Percentiles rank a stretch among this genome's conserved stretches.
Conservation (phyloP, 495 filamentous ascomycete species). For the Penicillium diatomitis region DNA sequence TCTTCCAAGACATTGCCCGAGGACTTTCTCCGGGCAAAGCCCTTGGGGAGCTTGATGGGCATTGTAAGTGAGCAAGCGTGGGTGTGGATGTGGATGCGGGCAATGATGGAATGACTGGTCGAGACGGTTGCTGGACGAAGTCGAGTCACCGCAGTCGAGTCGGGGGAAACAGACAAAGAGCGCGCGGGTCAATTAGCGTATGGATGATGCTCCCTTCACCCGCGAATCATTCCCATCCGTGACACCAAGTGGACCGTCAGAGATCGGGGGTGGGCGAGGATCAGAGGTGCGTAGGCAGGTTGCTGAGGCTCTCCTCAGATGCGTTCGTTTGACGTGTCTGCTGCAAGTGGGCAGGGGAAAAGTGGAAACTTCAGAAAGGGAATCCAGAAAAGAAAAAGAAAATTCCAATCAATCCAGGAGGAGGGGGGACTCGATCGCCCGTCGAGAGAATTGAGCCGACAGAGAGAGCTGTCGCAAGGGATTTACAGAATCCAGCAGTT, state of each 20-base stretch:
- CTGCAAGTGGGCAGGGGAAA: conserved; percentile 8
- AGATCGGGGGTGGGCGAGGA: too few species aligned
- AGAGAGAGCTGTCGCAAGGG: conserved; percentile 10
- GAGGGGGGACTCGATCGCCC: neutral
- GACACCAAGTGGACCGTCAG: too few species aligned
- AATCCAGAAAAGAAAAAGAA: neutral
- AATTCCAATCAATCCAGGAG: conserved; percentile 11
- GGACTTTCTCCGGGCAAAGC: conserved; percentile 59
- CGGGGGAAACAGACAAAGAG: too few species aligned
- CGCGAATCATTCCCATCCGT: conserved; percentile 4
- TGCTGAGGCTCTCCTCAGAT: neutral
- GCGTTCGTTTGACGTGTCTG: conserved; percentile 16
- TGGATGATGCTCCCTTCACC: conserved; percentile 3
- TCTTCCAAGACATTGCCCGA: conserved; percentile 56
- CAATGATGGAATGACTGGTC: too few species aligned
- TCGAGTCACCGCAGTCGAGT: too few species aligned
- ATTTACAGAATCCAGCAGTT: neutral
- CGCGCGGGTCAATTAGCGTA: neutral
- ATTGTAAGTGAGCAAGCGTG: conserved; percentile 20
- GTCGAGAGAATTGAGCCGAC: neutral
- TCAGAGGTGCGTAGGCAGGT: neutral
- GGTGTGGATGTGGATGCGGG: neutral
- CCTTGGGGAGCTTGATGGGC: conserved; percentile 63
- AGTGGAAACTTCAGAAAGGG: neutral
- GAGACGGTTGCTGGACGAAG: too few species aligned